Conservation (phyloP, 139 green algal species). For the Ettlia oleoabundans region DNA sequence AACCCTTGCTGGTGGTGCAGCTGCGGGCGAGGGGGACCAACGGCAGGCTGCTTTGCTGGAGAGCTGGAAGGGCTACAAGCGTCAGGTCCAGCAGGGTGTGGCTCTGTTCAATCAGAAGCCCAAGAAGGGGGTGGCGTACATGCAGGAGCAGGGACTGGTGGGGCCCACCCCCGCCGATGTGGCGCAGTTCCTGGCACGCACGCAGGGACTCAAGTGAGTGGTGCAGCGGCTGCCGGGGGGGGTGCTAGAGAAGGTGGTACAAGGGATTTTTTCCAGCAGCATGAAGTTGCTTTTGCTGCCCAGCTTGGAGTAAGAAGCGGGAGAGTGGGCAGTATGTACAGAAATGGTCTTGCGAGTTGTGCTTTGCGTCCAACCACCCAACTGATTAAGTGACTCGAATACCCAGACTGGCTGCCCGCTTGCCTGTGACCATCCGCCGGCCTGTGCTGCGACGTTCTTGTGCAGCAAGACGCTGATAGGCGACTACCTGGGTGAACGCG, state of each 20-base stretch:
- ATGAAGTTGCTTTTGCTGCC: not conserved
- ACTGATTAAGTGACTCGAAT: too few relatives aligned
- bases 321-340: too few relatives aligned
- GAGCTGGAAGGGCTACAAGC: slow-evolving; percentile 79
- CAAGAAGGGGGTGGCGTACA: slow-evolving; percentile 88
- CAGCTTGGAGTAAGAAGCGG: too few relatives aligned
- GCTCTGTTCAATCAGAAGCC: slow-evolving; percentile 98
- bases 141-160: slow-evolving; percentile 87
- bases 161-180: slow-evolving; percentile 69
- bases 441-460: not conserved
- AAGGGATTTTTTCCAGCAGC: not conserved
- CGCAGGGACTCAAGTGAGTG: slow-evolving; percentile 76
- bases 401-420: too few relatives aligned
- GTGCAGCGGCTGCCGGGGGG: not conserved
- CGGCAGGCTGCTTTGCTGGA: slow-evolving; percentile 64
- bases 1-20: not conserved
- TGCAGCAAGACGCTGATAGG: slow-evolving; percentile 89
- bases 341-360: too few relatives aligned
- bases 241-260: not conserved
- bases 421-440: too few relatives aligned
- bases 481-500: slow-evolving; percentile 95
- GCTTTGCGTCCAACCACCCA: too few relatives aligned
- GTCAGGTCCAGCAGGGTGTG: slow-evolving; percentile 83
- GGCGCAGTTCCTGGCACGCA: slow-evolving; percentile 59
- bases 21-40: not conserved